Percentiles rank a stretch among this genome's conserved stretches.
Conservation (phyloP, 2,329 filamentous ascomycete genomes). For the Ophiostoma sp. region DNA sequence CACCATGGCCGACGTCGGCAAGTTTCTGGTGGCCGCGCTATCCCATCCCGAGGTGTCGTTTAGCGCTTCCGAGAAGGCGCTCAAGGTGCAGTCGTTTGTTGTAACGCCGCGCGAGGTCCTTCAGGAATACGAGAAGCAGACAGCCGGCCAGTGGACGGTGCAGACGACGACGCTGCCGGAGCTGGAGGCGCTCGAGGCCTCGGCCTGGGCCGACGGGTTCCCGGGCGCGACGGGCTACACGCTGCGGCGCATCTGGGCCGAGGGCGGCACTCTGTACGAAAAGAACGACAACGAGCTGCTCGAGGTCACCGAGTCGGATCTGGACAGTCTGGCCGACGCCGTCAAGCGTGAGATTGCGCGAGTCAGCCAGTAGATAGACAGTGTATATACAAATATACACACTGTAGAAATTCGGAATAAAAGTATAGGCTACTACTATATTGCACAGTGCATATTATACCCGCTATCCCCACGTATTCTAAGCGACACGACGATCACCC, state of each 20-base stretch:
- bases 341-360: conserved; percentile 25
- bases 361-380: conserved; percentile 4
- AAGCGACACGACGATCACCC: background rate
- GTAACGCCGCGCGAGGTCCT: conserved; percentile 58
- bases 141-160: conserved; percentile 54
- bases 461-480: background rate
- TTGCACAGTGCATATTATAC: background rate
- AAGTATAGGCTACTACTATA: background rate
- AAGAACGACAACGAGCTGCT: conserved; percentile 61
- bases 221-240: conserved; percentile 53
- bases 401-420: background rate
- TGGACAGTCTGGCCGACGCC: conserved; percentile 46
- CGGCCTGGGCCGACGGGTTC: conserved; percentile 51
- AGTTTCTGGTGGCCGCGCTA: conserved; percentile 58
- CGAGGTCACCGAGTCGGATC: conserved; percentile 43
- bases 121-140: conserved; percentile 64
- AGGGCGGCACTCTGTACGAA: conserved; percentile 66
- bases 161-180: conserved; percentile 45
- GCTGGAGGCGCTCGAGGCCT: conserved; percentile 52
- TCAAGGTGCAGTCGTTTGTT: conserved; percentile 68
- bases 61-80: conserved; percentile 41
- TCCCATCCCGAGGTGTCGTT: conserved; percentile 49
- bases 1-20: conserved; percentile 66
- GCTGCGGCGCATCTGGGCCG: conserved; percentile 64
- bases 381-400: background rate